Conservation (phyloP, 1,284 basidiomycete species). For the Trametes versicolor region DNA sequence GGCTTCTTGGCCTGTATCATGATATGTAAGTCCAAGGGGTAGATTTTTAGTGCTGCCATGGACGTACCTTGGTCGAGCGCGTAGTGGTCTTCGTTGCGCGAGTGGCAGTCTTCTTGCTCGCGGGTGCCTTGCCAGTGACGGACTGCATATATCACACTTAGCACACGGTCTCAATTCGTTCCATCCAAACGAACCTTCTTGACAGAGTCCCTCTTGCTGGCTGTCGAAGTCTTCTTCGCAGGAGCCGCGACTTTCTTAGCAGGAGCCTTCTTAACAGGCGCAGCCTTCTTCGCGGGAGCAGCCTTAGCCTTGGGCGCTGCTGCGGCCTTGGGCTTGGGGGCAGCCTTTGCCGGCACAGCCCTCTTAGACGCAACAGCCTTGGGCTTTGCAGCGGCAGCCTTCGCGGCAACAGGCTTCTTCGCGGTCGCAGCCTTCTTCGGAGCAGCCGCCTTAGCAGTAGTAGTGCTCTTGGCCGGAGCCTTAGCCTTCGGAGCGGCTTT, state of each 20-base stretch:
- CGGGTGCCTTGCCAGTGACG: conserved; percentile 55
- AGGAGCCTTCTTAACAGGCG: conserved; percentile 44
- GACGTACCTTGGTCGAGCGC: conserved; percentile 36
- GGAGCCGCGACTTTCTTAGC: conserved; percentile 55
- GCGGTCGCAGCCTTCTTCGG: conserved; percentile 37
- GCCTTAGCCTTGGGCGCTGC: conserved; percentile 36
- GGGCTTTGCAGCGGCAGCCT: conserved; percentile 34
- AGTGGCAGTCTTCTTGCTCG: conserved; percentile 46
- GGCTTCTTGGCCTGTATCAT: conserved; percentile 41
- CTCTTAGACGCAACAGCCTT: conserved; percentile 31
- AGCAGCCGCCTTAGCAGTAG: conserved; percentile 34
- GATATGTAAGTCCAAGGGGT: background rate
- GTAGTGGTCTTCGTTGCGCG: conserved; percentile 38
- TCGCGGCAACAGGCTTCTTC: conserved; percentile 37
- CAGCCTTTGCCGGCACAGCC: conserved; percentile 34
- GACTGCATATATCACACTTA: conserved; percentile 46
- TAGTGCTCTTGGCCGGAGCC: conserved; percentile 39
- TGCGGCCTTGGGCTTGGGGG: conserved; percentile 18
- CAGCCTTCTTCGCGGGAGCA: conserved; percentile 41
- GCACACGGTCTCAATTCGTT: background rate
- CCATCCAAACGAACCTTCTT: conserved; percentile 57
- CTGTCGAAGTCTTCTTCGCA: conserved; percentile 58
- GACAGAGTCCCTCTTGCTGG: conserved; percentile 58
- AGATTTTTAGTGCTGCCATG: background rate
- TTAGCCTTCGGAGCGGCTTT: conserved; percentile 39